These are phyloP conservation scores for Purpureocillium lavendulum DNA, from an alignment of 2,329 filamentous ascomycete species.

Conservation along the genomic window DNA sequence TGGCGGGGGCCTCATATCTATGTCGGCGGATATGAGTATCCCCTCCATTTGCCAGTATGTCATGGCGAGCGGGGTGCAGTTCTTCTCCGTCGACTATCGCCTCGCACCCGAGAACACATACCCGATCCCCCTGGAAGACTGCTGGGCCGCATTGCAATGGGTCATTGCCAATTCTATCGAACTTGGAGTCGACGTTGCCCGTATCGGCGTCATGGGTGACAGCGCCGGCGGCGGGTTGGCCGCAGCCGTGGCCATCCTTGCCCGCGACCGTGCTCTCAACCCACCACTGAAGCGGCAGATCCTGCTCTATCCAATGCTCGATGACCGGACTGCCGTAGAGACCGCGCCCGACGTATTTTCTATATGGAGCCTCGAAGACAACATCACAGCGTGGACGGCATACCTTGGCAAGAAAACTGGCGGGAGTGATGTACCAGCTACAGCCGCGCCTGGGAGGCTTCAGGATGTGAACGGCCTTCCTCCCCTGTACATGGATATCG, in stretches of 20 bases:
- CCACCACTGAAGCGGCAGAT: constrained; percentile 23
- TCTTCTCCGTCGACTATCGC: constrained; percentile 31
- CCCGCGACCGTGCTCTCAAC: constrained; percentile 12
- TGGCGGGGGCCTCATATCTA: too few species aligned
- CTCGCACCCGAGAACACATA: constrained; percentile 31
- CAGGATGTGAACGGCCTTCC: constrained; percentile 17
- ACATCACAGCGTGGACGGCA: neutral
- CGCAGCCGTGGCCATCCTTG: constrained; percentile 28
- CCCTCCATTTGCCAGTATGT: too few species aligned
- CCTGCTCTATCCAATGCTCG: constrained; percentile 24
- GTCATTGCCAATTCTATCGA: constrained; percentile 11
- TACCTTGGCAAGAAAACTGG: neutral
- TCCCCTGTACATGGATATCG: constrained; percentile 24
- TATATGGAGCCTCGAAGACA: neutral
- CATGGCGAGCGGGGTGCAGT: constrained; percentile 16
- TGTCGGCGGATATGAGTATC: too few species aligned
- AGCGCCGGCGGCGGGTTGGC: constrained; percentile 14
- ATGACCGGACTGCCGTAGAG: constrained; percentile 15
- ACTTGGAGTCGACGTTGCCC: constrained; percentile 11
- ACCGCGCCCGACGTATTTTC: neutral
- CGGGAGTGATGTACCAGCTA: neutral
- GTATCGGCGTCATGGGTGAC: constrained; percentile 13
- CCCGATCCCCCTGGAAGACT: constrained; percentile 26
- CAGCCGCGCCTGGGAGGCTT: constrained; percentile 9
- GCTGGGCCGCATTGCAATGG: constrained; percentile 20